Evolutionary conservation across 106 monocot species (phyloP).

Genomic region (Posidonia australis): DNA sequence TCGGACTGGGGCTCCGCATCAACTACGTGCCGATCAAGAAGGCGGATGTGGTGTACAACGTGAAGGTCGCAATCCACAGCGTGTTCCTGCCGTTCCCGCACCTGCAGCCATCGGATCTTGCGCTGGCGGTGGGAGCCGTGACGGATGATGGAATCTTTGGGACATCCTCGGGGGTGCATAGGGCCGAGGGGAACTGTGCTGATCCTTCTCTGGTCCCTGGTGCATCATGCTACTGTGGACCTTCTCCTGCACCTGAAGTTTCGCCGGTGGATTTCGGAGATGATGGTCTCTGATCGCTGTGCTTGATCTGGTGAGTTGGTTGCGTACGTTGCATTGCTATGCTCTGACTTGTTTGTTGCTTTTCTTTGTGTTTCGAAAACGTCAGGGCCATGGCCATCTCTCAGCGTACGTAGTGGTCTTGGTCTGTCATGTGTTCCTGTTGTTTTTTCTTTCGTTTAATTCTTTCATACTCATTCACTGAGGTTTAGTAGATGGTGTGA

Average conservation of each 20-base stretch:
- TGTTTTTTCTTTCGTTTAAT: too few species aligned
- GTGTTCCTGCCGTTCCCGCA: slow-evolving; percentile 19
- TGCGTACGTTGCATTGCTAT: too few species aligned
- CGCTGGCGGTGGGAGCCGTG: neutral
- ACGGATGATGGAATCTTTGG: slow-evolving; percentile 7
- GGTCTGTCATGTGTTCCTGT: too few species aligned
- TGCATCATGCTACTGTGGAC: neutral
- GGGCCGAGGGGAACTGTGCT: neutral
- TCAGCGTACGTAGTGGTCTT: too few species aligned
- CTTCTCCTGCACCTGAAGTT: neutral
- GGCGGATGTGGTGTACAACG: slow-evolving; percentile 50
- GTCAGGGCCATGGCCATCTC: too few species aligned
- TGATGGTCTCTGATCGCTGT: slow-evolving; percentile 2
- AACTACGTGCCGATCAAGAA: slow-evolving; percentile 37
- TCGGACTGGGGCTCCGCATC: slow-evolving; percentile 13
- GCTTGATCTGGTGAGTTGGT: too few species aligned
- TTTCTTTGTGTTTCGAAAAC: too few species aligned
- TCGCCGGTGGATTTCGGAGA: neutral
- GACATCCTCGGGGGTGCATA: neutral
- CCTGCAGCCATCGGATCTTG: slow-evolving; percentile 11
- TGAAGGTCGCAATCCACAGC: slow-evolving; percentile 45
- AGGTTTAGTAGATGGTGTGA: too few species aligned
- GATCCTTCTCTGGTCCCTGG: neutral
- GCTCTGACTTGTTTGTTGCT: too few species aligned
- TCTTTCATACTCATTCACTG: too few species aligned